Base-by-base conservation (phyloP, 176 grass and related monocot genomes). In the Triticum urartu region DNA sequence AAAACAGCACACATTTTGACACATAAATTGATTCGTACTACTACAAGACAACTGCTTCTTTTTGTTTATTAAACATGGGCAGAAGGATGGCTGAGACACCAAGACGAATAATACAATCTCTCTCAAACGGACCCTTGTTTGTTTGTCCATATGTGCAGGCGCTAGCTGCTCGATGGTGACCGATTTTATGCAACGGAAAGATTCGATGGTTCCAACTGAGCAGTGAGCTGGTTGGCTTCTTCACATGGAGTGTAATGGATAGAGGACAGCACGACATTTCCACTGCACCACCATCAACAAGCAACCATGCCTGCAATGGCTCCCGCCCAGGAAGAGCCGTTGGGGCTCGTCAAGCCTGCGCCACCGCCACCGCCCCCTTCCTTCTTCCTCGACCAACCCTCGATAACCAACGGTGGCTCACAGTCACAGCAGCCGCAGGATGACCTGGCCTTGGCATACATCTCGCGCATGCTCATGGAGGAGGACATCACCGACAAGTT, bases 391-490 rank as follows among this genome's bases (percentile, higher is more conserved):
- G 25, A 32, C 73, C 47, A 30, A 18, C 24, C 73, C 24, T 18
- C 28, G 28, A 77, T 50, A 17, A 52, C 48, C 48, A 10, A 58
- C 9, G 28, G 9, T 21, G 18, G 5, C 50, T 28, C 71, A 25
- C 70, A 73, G 68, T 4, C 72, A 39, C 69, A 72, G 43, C 72
- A 54, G 75, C 75, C 75, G 18, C 30, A 59, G 9, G 75, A 78
- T 36, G 50, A 59, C 30, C 50, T 78, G 50, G 5, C 50, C 17
- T 52, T 78, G 10, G 50, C 52, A 21, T 59, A 79, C 58, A 79
- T 63, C 34, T 61, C 77, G 9, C 60, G 21, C 30, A 82, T 88
- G 60, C 86, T 87, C 59, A 87, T 87, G 86, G 79, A 82, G 58
- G 86, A 87, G 32, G 79, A 81, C 79, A 82, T 34, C 5, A 34